phyloP scores from a whole-genome alignment of 2,329 filamentous ascomycete genomes.

The Pseudogymnoascus sp. region DNA sequence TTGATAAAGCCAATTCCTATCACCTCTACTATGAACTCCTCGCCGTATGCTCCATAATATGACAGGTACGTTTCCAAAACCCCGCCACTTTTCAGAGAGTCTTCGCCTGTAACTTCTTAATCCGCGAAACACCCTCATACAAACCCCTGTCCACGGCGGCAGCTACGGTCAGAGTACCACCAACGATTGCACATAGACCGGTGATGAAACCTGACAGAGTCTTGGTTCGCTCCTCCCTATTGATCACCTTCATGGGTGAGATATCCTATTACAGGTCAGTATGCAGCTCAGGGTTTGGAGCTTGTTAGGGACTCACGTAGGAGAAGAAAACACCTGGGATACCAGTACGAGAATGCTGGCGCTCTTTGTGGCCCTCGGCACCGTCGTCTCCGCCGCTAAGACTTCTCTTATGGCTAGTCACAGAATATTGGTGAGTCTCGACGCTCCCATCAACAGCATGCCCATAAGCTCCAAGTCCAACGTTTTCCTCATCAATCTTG shows the following conservation, averaged over 20 bases:
- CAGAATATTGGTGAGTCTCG: slow-evolving; percentile 97
- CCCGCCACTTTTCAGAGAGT: slow-evolving; percentile 36
- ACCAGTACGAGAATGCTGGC: slow-evolving; percentile 78
- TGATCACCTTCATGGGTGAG: slow-evolving; percentile 99
- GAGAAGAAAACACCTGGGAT: slow-evolving; percentile 98
- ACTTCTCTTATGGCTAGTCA: slow-evolving; percentile 91
- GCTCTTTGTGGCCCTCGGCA: slow-evolving; percentile 83
- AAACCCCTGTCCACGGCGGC: slow-evolving; percentile 85
- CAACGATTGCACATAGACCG: slow-evolving; percentile 87
- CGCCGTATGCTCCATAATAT: slow-evolving; percentile 5
- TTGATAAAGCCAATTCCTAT: background rate
- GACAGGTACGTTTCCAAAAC: slow-evolving; percentile 2
- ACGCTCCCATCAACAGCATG: slow-evolving; percentile 66
- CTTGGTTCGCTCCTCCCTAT: slow-evolving; percentile 84
- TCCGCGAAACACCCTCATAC: slow-evolving; percentile 75
- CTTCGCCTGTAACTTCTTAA: slow-evolving; percentile 77
- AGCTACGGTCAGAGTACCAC: slow-evolving; percentile 90
- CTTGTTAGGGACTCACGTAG: slow-evolving; percentile 56
- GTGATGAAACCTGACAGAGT: slow-evolving; percentile 88
- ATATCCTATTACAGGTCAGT: slow-evolving; percentile 60
- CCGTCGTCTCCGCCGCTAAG: slow-evolving; percentile 75
- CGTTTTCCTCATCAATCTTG: slow-evolving; percentile 40
- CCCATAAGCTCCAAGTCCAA: slow-evolving; percentile 62
- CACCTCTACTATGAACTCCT: slow-evolving; percentile 8
- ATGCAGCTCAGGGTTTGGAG: background rate